Evolutionary conservation across 2,329 filamentous ascomycete species (phyloP), one percentile per base, ranked within the genome.

Genomic region (Balansia obtecta): DNA sequence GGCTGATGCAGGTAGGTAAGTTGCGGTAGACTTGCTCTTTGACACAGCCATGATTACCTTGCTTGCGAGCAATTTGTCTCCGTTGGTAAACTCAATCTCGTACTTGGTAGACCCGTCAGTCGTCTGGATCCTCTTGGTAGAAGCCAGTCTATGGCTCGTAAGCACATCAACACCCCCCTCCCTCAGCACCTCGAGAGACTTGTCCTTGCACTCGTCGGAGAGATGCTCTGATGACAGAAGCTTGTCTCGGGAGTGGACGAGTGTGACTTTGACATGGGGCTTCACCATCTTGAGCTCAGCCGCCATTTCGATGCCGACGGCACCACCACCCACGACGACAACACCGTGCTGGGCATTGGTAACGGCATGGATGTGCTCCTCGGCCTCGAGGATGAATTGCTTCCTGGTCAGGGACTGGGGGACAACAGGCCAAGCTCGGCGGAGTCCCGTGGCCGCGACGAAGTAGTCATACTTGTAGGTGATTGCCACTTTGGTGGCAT

Each of bases 281-380:
- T 83, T 74, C 22, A 81, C 69, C 44, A 77, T 64, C 65, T 89
- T 90, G 49, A 90, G 70, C 67, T 93, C 86, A 1, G 84, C 80
- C 0, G 87, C 85, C 75, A 91, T 88, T 63, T 91, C 86, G 50
- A 90, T 82, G 9, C 87, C 87, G 1, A 90, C 86, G 7, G 86
- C 87, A 46, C 85, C 68, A 55, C 86, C 86, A 16, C 86, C 86
- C n/a, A 91, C 80, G 20, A 91, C 73, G 0, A 86, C 76, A 1
- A 89, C 77, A 0, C 77, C 80, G 18, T 79, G 69, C 4, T 64
- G 67, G 1, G 79, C 77, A 32, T 69, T 68, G 38, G 71, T 63
- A 2, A 82, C 72, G 12, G 68, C 64, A 18, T 74, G 66, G 56
- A 86, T 79, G 54, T 88, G 82, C 10, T 72, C 68, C 45, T 71